Conservation (phyloP, 495 filamentous ascomycete species). For the Aspergillus ellipticus region DNA sequence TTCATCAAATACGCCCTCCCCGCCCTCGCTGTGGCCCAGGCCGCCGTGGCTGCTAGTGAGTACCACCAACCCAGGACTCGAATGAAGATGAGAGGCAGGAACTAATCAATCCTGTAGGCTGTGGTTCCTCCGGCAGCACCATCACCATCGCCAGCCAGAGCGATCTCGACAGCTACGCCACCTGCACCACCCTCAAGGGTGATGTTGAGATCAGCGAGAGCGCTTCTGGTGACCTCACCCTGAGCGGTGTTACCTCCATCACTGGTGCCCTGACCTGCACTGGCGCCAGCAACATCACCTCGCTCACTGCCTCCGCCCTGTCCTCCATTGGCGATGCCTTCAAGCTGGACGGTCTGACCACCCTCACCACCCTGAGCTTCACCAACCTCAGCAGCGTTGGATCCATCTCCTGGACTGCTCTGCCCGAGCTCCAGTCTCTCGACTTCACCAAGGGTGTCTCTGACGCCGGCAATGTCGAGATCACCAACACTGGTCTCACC, state of each 20-base stretch:
- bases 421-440: constrained; percentile 66
- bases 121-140: constrained; percentile 23
- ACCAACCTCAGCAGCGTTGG: constrained; percentile 58
- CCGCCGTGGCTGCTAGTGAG: constrained; percentile 56
- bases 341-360: constrained; percentile 59
- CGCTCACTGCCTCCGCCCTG: constrained; percentile 49
- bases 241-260: constrained; percentile 54
- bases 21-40: constrained; percentile 62
- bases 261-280: constrained; percentile 61
- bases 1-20: constrained; percentile 71
- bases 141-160: constrained; percentile 62
- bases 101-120: constrained; percentile 19
- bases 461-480: constrained; percentile 59
- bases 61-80: background rate
- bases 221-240: constrained; percentile 45
- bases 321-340: constrained; percentile 57
- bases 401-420: constrained; percentile 63
- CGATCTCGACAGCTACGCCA: constrained; percentile 65
- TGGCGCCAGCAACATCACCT: constrained; percentile 56
- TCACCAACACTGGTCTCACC: constrained; percentile 78
- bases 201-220: constrained; percentile 59
- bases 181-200: constrained; percentile 68
- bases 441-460: constrained; percentile 62
- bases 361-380: constrained; percentile 61
- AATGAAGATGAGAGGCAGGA: background rate